Base-by-base conservation (phyloP, 129 eudicot species). In the Artemisia tridentata region DNA sequence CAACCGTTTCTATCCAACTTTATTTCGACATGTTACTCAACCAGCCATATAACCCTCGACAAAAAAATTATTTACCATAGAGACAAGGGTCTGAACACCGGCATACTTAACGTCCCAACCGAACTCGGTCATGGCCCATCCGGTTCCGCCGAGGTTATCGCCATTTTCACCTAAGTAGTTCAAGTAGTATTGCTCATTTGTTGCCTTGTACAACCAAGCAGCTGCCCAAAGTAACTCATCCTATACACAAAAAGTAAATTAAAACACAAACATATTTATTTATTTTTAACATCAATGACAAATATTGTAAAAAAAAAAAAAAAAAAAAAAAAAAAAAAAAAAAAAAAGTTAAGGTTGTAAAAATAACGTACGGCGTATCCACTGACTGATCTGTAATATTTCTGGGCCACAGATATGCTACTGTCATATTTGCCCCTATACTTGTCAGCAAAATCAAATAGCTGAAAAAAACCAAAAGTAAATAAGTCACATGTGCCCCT, bases 81-180 rank as follows among this genome's bases (percentile, higher is more conserved):
- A 81, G 45, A 85, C 96, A 6, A 92, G 89, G 69, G 95, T 86
- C 74, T 92, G 98, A 27, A 92, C 98, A 78, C 98, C 98, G 29
- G 95, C 95, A 52, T 92, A 92, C 76, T 92, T 92, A 69, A 92
- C 98, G 69, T 92, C 98, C 98, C 98, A 92, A 14, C 96, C 95
- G 56, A 92, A 92, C 61, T 92, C 96, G 23, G 95, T 92, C 92
- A 92, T 92, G 71, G 86, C 88, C 98, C 98, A 92, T 2, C 90
- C 96, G 69, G 98, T 92, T 64, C 98, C 98, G 38, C 98, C 98
- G 19, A 92, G 88, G 7, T 86, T 78, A 61, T 92, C 89, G 18
- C 86, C 98, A 63, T 92, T 92, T 61, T 80, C 76, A 0, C 85
- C 98, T 11, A 92, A 84, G 80, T 92, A 92, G 74, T 85, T 74